Evolutionary conservation across 1,284 basidiomycete genomes (phyloP).

Genomic region (Malassezia restricta): DNA sequence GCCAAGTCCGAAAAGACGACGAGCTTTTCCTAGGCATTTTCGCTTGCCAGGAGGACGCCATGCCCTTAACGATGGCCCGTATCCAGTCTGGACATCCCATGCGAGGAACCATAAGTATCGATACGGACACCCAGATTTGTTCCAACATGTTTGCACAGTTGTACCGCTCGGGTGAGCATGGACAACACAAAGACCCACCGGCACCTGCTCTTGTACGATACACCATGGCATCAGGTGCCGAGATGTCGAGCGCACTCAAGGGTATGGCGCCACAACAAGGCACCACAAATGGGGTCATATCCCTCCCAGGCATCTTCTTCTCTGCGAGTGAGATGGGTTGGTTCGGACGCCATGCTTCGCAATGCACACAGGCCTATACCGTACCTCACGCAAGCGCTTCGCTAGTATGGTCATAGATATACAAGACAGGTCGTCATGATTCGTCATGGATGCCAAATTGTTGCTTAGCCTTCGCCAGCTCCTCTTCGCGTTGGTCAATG

Average conservation of each 20-base stretch:
- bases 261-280: not conserved
- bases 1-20: conserved; percentile 10
- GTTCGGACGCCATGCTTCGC: conserved; percentile 2
- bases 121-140: conserved; percentile 7
- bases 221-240: not conserved
- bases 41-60: not conserved
- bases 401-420: not conserved
- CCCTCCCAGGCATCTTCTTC: not conserved
- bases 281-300: not conserved
- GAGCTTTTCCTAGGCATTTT: conserved; percentile 9
- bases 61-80: not conserved
- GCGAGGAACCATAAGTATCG: conserved; percentile 14
- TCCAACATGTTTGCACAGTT: not conserved
- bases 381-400: conserved; percentile 6
- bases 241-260: not conserved
- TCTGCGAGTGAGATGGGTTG: conserved; percentile 4
- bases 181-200: not conserved
- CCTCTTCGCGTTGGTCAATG: conserved; percentile 77
- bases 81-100: conserved; percentile 13
- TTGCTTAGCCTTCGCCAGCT: conserved; percentile 73
- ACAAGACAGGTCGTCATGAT: not conserved
- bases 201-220: not conserved
- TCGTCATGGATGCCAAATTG: conserved; percentile 51
- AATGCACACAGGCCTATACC: not conserved
- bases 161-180: not conserved